Evolutionary conservation across 768 basidiomycete genomes (phyloP), one percentile per base, ranked within the genome.

Genomic region (Russula foetens): DNA sequence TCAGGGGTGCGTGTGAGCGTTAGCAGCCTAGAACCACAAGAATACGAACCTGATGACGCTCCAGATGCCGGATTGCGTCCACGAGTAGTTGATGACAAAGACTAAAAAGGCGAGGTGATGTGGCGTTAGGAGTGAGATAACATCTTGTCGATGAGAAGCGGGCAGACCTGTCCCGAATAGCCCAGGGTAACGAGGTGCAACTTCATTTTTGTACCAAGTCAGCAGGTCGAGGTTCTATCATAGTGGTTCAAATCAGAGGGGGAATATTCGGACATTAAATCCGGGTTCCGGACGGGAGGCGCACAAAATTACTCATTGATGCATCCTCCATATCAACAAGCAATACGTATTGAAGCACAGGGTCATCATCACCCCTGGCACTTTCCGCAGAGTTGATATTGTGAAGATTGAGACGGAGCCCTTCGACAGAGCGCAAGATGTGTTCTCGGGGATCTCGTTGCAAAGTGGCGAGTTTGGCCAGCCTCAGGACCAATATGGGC

Each of bases 51-150:
- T 88, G 58, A 81, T 76, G 58, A 89, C 62, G 49, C 69, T 80
- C 87, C 86, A 90, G 48, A 85, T 70, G 26, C 84, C 81, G 1
- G 82, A 79, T 71, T 90, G 84, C 21, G 82, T 70, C 87, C 87
- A 90, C 1, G 85, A 84, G 67, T 84, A 85, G 71, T 90, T 89
- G 35, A 88, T 74, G 64, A 90, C 72, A 67, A 90, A 84, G 7
- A 84, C 88, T 86, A 67, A 44, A 67, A 44, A 48, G 39, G 54
- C 31, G 14, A 24, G 35, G 49, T 63, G 50, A 56, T 43, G 61
- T 48, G 50, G 50, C 44, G 53, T 47, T 51, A 48, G 63, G 46
- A 59, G 52, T 56, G 59, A 56, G 51, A 65, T 58, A 63, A 48
- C 43, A 33, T 43, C 15, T 39, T 24, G 47, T 41, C 50, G 51